phyloP scores from a whole-genome alignment of 768 basidiomycete genomes.

The Auricularia heimuer region DNA sequence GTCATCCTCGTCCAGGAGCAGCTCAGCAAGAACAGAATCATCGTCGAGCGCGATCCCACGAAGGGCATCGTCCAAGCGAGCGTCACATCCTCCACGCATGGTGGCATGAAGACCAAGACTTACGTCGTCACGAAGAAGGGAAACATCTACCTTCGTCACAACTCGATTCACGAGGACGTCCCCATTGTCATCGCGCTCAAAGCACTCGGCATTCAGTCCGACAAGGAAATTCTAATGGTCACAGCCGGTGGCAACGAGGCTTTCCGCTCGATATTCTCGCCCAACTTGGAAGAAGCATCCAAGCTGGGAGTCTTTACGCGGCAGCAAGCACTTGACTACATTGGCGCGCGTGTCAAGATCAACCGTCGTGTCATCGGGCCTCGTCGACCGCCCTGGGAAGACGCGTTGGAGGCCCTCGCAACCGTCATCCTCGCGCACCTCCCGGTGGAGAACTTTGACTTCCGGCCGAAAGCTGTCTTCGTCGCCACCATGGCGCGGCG shows the following conservation, averaged over 20 bases:
- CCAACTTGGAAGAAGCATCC: constrained; percentile 90
- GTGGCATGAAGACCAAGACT: constrained; percentile 89
- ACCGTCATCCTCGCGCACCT: constrained; percentile 97
- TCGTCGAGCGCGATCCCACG: constrained; percentile 86
- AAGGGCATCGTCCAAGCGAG: constrained; percentile 91
- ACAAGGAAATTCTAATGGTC: constrained; percentile 92
- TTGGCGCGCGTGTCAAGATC: constrained; percentile 86
- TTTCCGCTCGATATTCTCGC: constrained; percentile 78
- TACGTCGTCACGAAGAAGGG: constrained; percentile 94
- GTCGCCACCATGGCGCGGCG: constrained; percentile 95
- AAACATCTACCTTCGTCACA: constrained; percentile 93
- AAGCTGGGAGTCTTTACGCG: constrained; percentile 85
- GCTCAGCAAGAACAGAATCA: constrained; percentile 96
- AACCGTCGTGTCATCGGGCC: constrained; percentile 76
- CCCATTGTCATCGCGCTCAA: constrained; percentile 95
- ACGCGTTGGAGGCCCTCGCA: constrained; percentile 92
- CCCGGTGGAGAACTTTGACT: constrained; percentile 79
- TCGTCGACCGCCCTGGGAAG: constrained; percentile 80
- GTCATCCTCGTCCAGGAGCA: constrained; percentile 99
- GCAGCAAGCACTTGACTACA: constrained; percentile 90
- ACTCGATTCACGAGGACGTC: constrained; percentile 94
- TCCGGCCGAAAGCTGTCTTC: constrained; percentile 90
- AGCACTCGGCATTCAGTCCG: constrained; percentile 91
- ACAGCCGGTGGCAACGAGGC: constrained; percentile 87
- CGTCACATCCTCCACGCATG: constrained; percentile 89